A percentile compares a stretch with the other conserved stretches of the same genome.
These are phyloP conservation scores for Kluyveromyces lactis DNA, from an alignment of 805 yeast genomes.

Conservation along the genomic window DNA sequence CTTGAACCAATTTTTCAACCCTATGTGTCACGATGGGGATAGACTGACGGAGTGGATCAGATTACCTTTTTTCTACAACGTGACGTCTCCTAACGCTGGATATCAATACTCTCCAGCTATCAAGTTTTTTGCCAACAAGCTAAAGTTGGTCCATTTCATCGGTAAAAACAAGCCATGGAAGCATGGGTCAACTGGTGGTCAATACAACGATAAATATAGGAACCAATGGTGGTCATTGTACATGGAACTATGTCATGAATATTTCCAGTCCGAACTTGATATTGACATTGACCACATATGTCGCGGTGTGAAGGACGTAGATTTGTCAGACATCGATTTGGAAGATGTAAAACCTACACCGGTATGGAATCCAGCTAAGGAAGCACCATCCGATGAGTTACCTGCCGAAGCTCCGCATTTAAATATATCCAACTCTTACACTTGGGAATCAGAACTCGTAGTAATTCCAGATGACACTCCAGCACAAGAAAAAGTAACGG, in stretches of 20 bases:
- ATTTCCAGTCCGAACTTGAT: constrained; percentile 48
- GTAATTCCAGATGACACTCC: constrained; percentile 5
- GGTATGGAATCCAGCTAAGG: constrained; percentile 39
- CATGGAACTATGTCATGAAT: constrained; percentile 40
- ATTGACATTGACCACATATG: constrained; percentile 61
- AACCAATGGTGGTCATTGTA: constrained; percentile 9
- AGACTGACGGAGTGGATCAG: constrained; percentile 45
- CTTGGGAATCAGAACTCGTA: constrained; percentile 13
- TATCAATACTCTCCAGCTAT: constrained; percentile 72
- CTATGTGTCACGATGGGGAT: constrained; percentile 12
- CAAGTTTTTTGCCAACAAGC: constrained; percentile 37
- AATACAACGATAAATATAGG: constrained; percentile 3
- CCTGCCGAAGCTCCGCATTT: constrained; percentile 21
- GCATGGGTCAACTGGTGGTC: constrained; percentile 6
- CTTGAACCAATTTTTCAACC: constrained; percentile 61
- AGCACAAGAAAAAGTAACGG: constrained; percentile 1
- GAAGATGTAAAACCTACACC: not conserved
- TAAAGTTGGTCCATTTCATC: constrained; percentile 54
- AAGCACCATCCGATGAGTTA: constrained; percentile 34
- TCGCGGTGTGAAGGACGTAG: constrained; percentile 21
- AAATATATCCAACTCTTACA: constrained; percentile 14
- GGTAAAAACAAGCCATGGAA: constrained; percentile 58
- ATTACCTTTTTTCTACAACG: constrained; percentile 77
- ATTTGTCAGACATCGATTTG: not conserved
- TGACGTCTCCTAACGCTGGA: constrained; percentile 56